phyloP scores from a whole-genome alignment of 2,329 filamentous ascomycete genomes.

The Xylariomycetidae sp. region DNA sequence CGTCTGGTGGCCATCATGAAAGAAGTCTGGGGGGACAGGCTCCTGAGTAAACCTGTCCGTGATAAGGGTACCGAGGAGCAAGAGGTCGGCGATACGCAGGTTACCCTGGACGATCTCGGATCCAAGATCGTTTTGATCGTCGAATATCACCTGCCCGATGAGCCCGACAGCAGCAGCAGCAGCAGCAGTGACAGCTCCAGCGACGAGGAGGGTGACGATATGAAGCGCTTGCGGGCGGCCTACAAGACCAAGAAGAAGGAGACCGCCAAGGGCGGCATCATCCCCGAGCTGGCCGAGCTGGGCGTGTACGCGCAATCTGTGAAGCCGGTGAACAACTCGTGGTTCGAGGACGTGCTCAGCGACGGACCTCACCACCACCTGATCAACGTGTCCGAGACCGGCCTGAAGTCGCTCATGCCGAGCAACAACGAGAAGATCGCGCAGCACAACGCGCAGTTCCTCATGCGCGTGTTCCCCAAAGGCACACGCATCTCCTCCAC shows the following conservation, averaged over 20 bases:
- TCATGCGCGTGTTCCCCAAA: slow-evolving; percentile 68
- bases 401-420: slow-evolving; percentile 46
- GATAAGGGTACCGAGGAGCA: slow-evolving; percentile 51
- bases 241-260: slow-evolving; percentile 51
- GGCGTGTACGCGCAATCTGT: slow-evolving; percentile 66
- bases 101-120: slow-evolving; percentile 52
- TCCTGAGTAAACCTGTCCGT: slow-evolving; percentile 52
- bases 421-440: slow-evolving; percentile 42
- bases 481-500: slow-evolving; percentile 61
- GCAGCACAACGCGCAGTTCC: slow-evolving; percentile 54
- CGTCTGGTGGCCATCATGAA: slow-evolving; percentile 60
- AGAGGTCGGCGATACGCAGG: slow-evolving; percentile 43
- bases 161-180: slow-evolving; percentile 35
- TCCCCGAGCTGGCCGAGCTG: slow-evolving; percentile 58
- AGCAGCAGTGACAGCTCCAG: slow-evolving; percentile 27
- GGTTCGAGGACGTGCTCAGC: slow-evolving; percentile 47
- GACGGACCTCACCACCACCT: slow-evolving; percentile 29
- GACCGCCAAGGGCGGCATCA: slow-evolving; percentile 41
- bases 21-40: slow-evolving; percentile 54
- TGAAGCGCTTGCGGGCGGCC: slow-evolving; percentile 39
- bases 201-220: slow-evolving; percentile 36
- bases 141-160: slow-evolving; percentile 56
- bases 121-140: slow-evolving; percentile 62
- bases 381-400: slow-evolving; percentile 60
- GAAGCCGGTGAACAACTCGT: slow-evolving; percentile 60